Evolutionary conservation across 1,284 basidiomycete genomes (phyloP), one percentile per base, ranked within the genome.

Genomic region (Apiotrichum porosum): DNA sequence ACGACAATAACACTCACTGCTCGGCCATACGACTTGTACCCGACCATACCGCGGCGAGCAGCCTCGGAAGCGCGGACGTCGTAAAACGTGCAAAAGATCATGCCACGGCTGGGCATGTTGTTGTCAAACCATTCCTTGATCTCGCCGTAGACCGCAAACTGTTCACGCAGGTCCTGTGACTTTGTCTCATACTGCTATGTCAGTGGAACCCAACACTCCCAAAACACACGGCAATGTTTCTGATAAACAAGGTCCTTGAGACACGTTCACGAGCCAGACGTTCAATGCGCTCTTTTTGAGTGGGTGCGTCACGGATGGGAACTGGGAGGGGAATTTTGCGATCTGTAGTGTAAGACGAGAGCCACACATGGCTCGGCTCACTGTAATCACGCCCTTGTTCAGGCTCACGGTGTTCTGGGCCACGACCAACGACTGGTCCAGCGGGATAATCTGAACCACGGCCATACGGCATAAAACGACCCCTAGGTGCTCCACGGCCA

Each of bases 81-180:
- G n/a, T n/a, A n/a, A n/a, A n/a, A 98, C 44, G 93, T 97, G 45
- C 97, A 86, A 73, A 98, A 98, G 6, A 94, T 86, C 85, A 98
- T 93, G 17, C 94, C 94, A 51, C 94, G 82, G 28, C 88, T 93
- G 41, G 83, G 81, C 54, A 97, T 88, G 26, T 97, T 77, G 26
- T 6, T 12, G 72, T 98, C 94, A 70, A 95, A 97, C 72, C 93
- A 97, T 2, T 88, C 93, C 75, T 91, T 91, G 75, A 97, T 88
- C 68, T 93, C 89, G 51, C 94, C 94, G 69, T 88, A 88, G 52
- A 86, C 83, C 72, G 89, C 87, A 74, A 97, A 98, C 44, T 83
- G 81, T 31, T 78, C 78, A 55, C 85, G 83, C n/a, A 97, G 83
- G 65, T 87, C 83, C 10, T 83, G 81, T 58, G 86, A 84, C 60